Percentiles rank a stretch among this genome's conserved stretches.
These are phyloP conservation scores for Sisymbrium altissimum DNA, from an alignment of 345 rosid genomes.

Conservation along the genomic window DNA sequence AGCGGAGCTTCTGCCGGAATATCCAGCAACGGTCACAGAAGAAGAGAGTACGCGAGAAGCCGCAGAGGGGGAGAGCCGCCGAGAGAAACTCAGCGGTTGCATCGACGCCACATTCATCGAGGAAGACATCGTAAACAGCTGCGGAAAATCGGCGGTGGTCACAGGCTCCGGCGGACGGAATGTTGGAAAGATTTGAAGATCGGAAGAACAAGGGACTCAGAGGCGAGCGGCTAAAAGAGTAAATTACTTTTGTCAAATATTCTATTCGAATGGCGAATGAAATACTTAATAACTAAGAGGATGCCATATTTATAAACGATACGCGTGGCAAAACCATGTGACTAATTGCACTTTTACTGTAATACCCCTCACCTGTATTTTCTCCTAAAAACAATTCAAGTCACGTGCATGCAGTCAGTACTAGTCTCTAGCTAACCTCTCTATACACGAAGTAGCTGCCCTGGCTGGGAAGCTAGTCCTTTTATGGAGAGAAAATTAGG, in stretches of 20 bases:
- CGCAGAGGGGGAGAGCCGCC: conserved; percentile 13
- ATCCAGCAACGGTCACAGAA: conserved; percentile 22
- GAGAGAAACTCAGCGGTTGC: conserved; percentile 34
- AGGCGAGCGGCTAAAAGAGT: conserved; percentile 27
- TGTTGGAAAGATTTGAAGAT: not conserved
- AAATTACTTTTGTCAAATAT: not conserved
- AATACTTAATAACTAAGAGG: not conserved
- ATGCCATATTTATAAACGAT: conserved; percentile 15
- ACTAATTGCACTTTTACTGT: not conserved
- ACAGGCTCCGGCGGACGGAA: conserved; percentile 8
- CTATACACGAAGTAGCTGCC: no score
- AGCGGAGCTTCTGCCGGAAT: conserved; percentile 18
- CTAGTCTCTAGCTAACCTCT: not conserved
- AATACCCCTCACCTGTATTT: conserved; percentile 27
- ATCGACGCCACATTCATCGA: conserved; percentile 30
- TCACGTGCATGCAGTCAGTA: conserved; percentile 15
- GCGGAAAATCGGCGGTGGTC: not conserved
- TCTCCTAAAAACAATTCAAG: not conserved
- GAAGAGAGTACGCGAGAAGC: conserved; percentile 18
- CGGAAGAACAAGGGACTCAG: conserved; percentile 15
- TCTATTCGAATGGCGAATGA: not conserved
- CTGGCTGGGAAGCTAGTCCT: no score
- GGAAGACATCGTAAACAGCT: conserved; percentile 11
- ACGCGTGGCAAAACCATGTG: conserved; percentile 18
- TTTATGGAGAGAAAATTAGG: no score